Evolutionary conservation across 2,329 filamentous ascomycete genomes (phyloP).

Genomic region (Fusarium armeniacum): DNA sequence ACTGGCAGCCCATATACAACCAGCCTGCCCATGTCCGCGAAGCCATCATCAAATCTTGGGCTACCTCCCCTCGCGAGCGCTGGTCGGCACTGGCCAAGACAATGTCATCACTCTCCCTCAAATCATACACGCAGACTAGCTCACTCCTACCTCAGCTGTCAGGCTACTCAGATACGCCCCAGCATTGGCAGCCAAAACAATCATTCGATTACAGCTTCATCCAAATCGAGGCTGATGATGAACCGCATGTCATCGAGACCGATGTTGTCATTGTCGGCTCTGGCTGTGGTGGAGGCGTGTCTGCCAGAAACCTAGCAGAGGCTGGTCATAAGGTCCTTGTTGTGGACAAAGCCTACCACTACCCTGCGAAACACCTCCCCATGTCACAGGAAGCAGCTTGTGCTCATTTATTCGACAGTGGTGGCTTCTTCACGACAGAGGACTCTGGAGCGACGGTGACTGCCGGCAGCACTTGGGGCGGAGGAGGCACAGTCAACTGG

Average conservation of each 20-base stretch:
- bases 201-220: constrained; percentile 72
- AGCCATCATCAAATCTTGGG: constrained; percentile 73
- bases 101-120: constrained; percentile 67
- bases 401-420: constrained; percentile 77
- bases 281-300: constrained; percentile 86
- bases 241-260: constrained; percentile 74
- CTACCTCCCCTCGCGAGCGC: constrained; percentile 66
- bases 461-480: constrained; percentile 82
- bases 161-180: constrained; percentile 69
- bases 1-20: constrained; percentile 70
- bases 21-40: constrained; percentile 73
- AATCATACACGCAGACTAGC: constrained; percentile 68
- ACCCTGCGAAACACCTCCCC: constrained; percentile 77
- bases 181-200: constrained; percentile 64
- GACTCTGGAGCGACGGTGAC: constrained; percentile 72
- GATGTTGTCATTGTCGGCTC: constrained; percentile 90
- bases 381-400: constrained; percentile 75
- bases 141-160: constrained; percentile 67
- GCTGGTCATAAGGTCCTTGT: constrained; percentile 82
- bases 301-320: constrained; percentile 83
- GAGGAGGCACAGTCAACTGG: constrained; percentile 93
- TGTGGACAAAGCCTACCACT: constrained; percentile 86
- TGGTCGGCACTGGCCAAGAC: constrained; percentile 70
- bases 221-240: constrained; percentile 63
- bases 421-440: constrained; percentile 69